Conservation (phyloP, 306 rosid species). For the Quercus gilva region DNA sequence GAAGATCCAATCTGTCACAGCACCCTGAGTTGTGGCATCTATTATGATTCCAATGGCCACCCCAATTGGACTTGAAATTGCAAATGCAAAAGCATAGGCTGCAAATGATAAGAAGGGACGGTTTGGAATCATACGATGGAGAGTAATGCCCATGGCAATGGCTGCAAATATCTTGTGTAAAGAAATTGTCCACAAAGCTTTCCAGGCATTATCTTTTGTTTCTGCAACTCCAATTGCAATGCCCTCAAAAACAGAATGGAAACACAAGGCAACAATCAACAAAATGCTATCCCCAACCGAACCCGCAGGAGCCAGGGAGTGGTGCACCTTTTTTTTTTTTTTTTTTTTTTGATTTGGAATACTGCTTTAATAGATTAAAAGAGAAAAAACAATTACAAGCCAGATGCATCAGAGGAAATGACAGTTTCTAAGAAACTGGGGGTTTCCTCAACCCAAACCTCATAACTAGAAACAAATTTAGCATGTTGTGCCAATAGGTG, state of each 20-base stretch:
- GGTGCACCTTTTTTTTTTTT: conserved; percentile 19
- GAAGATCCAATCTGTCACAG: conserved; percentile 64
- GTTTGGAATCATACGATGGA: conserved; percentile 67
- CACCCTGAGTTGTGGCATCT: conserved; percentile 76
- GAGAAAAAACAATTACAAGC: no score
- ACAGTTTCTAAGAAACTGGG: no score
- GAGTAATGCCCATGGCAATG: conserved; percentile 84
- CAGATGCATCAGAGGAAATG: no score
- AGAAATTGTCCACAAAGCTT: conserved; percentile 75
- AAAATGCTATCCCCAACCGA: conserved; percentile 65
- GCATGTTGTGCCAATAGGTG: no score
- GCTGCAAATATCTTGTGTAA: conserved; percentile 86
- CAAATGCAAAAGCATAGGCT: conserved; percentile 64
- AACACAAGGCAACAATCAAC: conserved; percentile 65
- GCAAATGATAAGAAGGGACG: conserved; percentile 51
- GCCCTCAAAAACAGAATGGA: conserved; percentile 79
- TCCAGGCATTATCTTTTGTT: conserved; percentile 77
- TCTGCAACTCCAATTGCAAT: conserved; percentile 73
- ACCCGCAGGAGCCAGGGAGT: conserved; percentile 22
- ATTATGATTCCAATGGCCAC: conserved; percentile 64
- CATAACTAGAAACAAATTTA: no score
- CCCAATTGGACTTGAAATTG: conserved; percentile 75
- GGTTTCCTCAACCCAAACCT: no score
- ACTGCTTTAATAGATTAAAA: no score
- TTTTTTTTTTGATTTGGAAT: no score